phyloP scores from a whole-genome alignment of 768 basidiomycete species.

The Calocybe indica region DNA sequence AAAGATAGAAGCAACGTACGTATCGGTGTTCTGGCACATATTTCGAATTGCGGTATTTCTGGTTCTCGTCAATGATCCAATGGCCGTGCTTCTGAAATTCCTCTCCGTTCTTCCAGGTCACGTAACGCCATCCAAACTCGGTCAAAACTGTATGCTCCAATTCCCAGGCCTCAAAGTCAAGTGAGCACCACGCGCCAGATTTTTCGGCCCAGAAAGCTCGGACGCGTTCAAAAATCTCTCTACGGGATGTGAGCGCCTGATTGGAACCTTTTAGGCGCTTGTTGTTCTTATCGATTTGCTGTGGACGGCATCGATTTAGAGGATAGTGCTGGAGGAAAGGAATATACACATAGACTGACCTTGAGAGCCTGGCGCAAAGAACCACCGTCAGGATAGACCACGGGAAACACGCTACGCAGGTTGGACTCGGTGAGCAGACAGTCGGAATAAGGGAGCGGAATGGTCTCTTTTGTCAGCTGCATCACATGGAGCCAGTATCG shows the following conservation, averaged over 20 bases:
- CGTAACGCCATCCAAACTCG: slow-evolving; percentile 74
- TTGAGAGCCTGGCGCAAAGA: slow-evolving; percentile 56
- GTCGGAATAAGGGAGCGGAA: slow-evolving; percentile 75
- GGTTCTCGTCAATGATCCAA: slow-evolving; percentile 59
- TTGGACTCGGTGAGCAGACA: slow-evolving; percentile 61
- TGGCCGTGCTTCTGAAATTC: slow-evolving; percentile 49
- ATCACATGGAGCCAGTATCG: slow-evolving; percentile 80
- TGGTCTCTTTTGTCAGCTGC: slow-evolving; percentile 53
- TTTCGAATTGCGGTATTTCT: slow-evolving; percentile 47
- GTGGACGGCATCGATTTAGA: neutral
- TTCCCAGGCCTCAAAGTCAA: slow-evolving; percentile 88
- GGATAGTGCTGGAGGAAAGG: too few species aligned
- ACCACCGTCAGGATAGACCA: slow-evolving; percentile 46
- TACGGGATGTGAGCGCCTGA: slow-evolving; percentile 45
- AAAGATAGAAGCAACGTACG: slow-evolving; percentile 25
- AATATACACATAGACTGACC: slow-evolving; percentile 27
- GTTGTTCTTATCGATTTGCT: slow-evolving; percentile 80
- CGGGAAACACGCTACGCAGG: slow-evolving; percentile 52
- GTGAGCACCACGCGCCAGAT: slow-evolving; percentile 65
- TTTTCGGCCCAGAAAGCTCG: slow-evolving; percentile 59
- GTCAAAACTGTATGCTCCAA: slow-evolving; percentile 64
- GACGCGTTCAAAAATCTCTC: slow-evolving; percentile 62
- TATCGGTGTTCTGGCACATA: slow-evolving; percentile 62
- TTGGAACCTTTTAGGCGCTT: slow-evolving; percentile 66
- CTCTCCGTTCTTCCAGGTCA: slow-evolving; percentile 49